A percentile compares a stretch with the other conserved stretches of the same genome.
These are phyloP conservation scores for Chlorella sp. DNA, from an alignment of 139 green algal genomes.

Conservation along the genomic window DNA sequence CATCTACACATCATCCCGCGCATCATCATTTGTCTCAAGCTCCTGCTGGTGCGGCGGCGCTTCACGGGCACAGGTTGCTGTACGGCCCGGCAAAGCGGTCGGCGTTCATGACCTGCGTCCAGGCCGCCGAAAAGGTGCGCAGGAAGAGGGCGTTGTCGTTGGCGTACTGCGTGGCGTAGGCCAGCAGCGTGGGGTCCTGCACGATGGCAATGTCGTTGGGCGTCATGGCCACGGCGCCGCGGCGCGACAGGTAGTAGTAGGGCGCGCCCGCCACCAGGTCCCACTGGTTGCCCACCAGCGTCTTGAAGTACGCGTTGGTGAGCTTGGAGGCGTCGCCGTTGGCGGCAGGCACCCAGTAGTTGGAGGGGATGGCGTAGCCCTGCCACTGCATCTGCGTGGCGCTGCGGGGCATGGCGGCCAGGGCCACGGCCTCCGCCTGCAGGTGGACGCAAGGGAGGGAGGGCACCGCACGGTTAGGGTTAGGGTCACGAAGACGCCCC, in stretches of 20 bases:
- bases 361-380: too few relatives aligned
- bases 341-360: too few relatives aligned
- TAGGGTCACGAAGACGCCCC: too few relatives aligned
- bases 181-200: slow-evolving; percentile 3
- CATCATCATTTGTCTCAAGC: too few relatives aligned
- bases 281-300: slow-evolving; percentile 15
- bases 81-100: slow-evolving; percentile 36
- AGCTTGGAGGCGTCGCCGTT: neutral
- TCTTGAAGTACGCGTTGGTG: slow-evolving; percentile 33
- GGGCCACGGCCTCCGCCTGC: neutral
- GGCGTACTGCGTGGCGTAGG: slow-evolving; percentile 30
- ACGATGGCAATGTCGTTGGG: slow-evolving; percentile 15
- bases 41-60: too few relatives aligned
- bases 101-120: slow-evolving; percentile 37
- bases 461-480: too few relatives aligned
- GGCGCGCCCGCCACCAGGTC: slow-evolving; percentile 7
- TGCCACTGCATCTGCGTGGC: too few relatives aligned
- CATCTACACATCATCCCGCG: too few relatives aligned
- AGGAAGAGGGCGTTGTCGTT: slow-evolving; percentile 19
- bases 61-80: slow-evolving; percentile 16
- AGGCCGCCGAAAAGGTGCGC: slow-evolving; percentile 18
- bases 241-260: too few relatives aligned
- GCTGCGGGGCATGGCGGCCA: neutral
- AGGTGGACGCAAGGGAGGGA: too few relatives aligned
- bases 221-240: slow-evolving; percentile 16